phyloP scores from a whole-genome alignment of 2,329 filamentous ascomycete species.

The Zasmidium angulare region DNA sequence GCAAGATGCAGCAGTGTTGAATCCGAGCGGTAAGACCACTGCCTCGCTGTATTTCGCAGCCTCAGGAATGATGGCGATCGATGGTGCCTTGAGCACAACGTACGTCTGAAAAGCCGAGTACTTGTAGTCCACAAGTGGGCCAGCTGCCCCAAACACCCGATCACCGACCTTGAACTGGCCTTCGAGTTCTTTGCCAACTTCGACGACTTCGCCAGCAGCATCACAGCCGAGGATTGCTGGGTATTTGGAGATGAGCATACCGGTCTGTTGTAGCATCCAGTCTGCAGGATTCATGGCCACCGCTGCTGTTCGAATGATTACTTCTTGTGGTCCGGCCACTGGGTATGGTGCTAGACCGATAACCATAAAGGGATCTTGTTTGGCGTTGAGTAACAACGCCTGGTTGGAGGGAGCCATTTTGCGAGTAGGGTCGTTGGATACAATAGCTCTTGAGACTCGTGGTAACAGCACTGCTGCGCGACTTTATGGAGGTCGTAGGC shows the following conservation, averaged over 20 bases:
- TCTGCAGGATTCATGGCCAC: conserved; percentile 44
- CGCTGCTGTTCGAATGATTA: conserved; percentile 38
- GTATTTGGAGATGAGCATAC: conserved; percentile 23
- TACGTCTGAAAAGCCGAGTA: conserved; percentile 6
- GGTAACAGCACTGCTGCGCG: no score
- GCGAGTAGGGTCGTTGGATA: not conserved
- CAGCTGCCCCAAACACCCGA: conserved; percentile 4
- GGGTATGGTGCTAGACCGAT: conserved; percentile 25
- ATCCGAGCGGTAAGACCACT: conserved; percentile 7
- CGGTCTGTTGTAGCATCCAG: conserved; percentile 33
- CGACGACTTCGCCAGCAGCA: conserved; percentile 27
- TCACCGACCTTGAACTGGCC: conserved; percentile 13
- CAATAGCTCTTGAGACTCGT: not conserved
- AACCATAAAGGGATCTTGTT: conserved; percentile 18
- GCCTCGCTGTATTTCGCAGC: not conserved
- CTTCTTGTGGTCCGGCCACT: conserved; percentile 26
- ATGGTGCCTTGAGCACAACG: not conserved
- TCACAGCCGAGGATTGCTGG: conserved; percentile 33
- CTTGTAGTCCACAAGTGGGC: not conserved
- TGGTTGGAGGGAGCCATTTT: conserved; percentile 13
- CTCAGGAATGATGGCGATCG: not conserved
- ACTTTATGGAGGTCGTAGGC: no score
- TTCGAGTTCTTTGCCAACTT: conserved; percentile 28
- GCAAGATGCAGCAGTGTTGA: conserved; percentile 8
- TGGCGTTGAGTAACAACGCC: conserved; percentile 22